A percentile compares a stretch with the other conserved stretches of the same genome.
Conservation (phyloP, 2,329 filamentous ascomycete species). For the Botrytis byssoidea region DNA sequence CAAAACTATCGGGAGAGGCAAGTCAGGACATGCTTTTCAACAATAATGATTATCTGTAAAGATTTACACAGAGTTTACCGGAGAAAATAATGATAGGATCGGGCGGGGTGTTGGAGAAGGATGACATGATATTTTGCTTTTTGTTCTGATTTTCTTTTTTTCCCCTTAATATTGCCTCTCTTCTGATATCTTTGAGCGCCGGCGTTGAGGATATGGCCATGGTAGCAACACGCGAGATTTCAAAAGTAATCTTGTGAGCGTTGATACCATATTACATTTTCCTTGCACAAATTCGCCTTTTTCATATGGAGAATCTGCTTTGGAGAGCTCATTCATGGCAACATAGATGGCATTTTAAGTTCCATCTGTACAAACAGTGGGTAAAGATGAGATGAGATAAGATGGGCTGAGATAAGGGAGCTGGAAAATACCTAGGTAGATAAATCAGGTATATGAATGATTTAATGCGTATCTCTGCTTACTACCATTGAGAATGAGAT, state of each 20-base stretch:
- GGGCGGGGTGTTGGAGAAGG: background rate
- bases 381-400: background rate
- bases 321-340: background rate
- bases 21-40: slow-evolving; percentile 37
- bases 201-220: slow-evolving; percentile 31
- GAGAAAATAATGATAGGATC: background rate
- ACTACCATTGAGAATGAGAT: background rate
- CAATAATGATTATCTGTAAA: slow-evolving; percentile 23
- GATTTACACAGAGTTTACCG: too few relatives aligned
- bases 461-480: background rate
- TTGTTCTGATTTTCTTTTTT: background rate
- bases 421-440: slow-evolving; percentile 1
- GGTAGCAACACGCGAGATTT: slow-evolving; percentile 14
- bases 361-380: slow-evolving; percentile 10
- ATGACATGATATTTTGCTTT: background rate
- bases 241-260: slow-evolving; percentile 18
- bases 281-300: slow-evolving; percentile 14
- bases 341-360: slow-evolving; percentile 1
- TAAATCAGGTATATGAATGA: background rate
- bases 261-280: slow-evolving; percentile 26
- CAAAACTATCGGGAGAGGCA: slow-evolving; percentile 38
- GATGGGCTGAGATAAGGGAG: background rate
- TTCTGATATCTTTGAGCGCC: slow-evolving; percentile 29
- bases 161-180: slow-evolving; percentile 24
- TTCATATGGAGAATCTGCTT: slow-evolving; percentile 16